Conservation (phyloP, 805 yeast species). For the Sugiyamaella mastotermitis region DNA sequence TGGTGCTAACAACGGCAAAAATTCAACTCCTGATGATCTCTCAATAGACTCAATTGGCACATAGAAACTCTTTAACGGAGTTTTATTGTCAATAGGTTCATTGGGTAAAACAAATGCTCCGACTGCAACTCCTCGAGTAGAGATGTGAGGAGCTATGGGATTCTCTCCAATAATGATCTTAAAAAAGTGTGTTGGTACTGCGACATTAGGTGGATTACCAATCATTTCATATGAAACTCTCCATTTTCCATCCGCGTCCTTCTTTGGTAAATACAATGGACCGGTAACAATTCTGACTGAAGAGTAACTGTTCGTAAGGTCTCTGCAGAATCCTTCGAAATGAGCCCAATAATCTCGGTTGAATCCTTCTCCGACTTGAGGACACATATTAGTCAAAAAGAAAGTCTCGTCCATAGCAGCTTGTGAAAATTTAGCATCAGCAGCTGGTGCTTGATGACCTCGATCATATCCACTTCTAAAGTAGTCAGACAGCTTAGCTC, state of each 20-base stretch:
- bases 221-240: slow-evolving; percentile 85
- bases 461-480: slow-evolving; percentile 94
- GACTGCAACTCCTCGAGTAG: slow-evolving; percentile 45
- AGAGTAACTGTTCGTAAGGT: slow-evolving; percentile 63
- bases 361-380: slow-evolving; percentile 97
- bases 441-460: slow-evolving; percentile 98
- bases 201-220: slow-evolving; percentile 93
- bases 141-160: slow-evolving; percentile 29
- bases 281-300: slow-evolving; percentile 88
- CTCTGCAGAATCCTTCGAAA: slow-evolving; percentile 81
- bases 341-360: slow-evolving; percentile 98
- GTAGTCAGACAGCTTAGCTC: slow-evolving; percentile 76
- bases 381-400: slow-evolving; percentile 81
- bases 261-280: slow-evolving; percentile 81
- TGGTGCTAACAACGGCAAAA: slow-evolving; percentile 62
- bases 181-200: slow-evolving; percentile 97
- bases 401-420: slow-evolving; percentile 94
- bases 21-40: slow-evolving; percentile 76
- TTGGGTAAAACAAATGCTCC: slow-evolving; percentile 96
- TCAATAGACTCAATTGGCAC: slow-evolving; percentile 90
- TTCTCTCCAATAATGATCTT: slow-evolving; percentile 83
- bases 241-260: slow-evolving; percentile 75
- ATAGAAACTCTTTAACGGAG: slow-evolving; percentile 67
- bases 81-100: slow-evolving; percentile 62
- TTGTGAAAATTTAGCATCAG: slow-evolving; percentile 89